These are phyloP conservation scores for Fusarium acutatum DNA, from an alignment of 2,329 filamentous ascomycete species.

Conservation along the genomic window DNA sequence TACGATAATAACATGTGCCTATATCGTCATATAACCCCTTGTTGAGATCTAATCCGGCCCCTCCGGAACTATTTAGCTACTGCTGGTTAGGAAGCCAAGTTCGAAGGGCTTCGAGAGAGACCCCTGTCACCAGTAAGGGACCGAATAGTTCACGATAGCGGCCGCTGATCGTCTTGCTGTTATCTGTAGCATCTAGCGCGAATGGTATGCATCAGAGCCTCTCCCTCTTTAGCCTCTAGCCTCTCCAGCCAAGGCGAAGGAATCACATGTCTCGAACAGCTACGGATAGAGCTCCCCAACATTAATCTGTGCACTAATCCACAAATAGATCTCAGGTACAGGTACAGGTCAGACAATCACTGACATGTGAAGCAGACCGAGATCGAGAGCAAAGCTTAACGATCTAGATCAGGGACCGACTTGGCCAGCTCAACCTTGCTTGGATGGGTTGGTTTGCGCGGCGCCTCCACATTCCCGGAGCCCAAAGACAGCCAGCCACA, in stretches of 20 bases:
- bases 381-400: constrained; percentile 21
- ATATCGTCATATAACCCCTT: background rate
- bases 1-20: background rate
- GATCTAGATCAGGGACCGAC: constrained; percentile 30
- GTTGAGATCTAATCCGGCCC: background rate
- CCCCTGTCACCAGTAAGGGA: background rate
- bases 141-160: background rate
- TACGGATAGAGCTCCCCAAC: constrained; percentile 1
- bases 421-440: background rate
- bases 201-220: constrained; percentile 20
- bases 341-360: constrained; percentile 6
- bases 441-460: constrained; percentile 5
- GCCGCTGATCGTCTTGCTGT: background rate
- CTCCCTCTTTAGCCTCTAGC: background rate
- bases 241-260: background rate
- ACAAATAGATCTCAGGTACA: constrained; percentile 29
- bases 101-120: background rate
- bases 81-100: background rate
- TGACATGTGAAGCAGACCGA: constrained; percentile 33
- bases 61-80: background rate
- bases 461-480: constrained; percentile 27
- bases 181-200: background rate
- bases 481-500: constrained; percentile 32
- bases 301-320: constrained; percentile 1
- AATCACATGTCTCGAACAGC: constrained; percentile 17